These are phyloP conservation scores for Chloranthus sessilifolius DNA, from an alignment of 164 flowering plant genomes.

Conservation along the genomic window DNA sequence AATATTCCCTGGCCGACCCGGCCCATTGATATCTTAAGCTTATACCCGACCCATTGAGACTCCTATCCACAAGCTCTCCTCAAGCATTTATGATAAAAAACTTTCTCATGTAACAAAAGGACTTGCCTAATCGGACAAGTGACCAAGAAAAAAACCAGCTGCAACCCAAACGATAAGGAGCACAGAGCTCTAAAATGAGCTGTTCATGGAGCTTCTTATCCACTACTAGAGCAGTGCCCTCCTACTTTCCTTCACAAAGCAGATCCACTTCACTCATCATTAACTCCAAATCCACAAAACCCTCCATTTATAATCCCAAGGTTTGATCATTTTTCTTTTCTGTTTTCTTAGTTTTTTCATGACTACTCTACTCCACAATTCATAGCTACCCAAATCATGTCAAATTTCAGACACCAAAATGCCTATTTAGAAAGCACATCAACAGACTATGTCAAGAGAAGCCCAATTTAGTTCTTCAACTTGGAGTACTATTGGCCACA, in stretches of 20 bases:
- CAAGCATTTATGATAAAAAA: no score
- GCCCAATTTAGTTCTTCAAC: conserved; percentile 37
- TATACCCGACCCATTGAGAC: no score
- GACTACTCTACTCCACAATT: neutral
- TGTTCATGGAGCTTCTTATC: conserved; percentile 28
- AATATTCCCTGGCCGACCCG: no score
- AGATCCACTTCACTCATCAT: conserved; percentile 19
- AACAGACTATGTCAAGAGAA: conserved; percentile 15
- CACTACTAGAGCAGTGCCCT: conserved; percentile 39
- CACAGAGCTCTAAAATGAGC: conserved; percentile 31
- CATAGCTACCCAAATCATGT: conserved; percentile 4
- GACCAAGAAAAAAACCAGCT: no score
- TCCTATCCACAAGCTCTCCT: no score
- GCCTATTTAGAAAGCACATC: conserved; percentile 7
- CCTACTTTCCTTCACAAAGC: conserved; percentile 14
- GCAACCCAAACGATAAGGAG: conserved; percentile 19
- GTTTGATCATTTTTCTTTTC: conserved; percentile 9
- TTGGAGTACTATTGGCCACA: conserved; percentile 47
- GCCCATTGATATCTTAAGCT: no score
- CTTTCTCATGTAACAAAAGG: no score
- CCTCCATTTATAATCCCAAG: conserved; percentile 19
- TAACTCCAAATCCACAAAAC: conserved; percentile 17
- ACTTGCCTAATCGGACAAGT: no score
- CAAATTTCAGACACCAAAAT: conserved; percentile 15
- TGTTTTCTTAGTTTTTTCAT: neutral